Percentiles rank a stretch among this genome's conserved stretches.
Conservation (phyloP, 108 stramenopile species). For the Cyclotella kingstonii region DNA sequence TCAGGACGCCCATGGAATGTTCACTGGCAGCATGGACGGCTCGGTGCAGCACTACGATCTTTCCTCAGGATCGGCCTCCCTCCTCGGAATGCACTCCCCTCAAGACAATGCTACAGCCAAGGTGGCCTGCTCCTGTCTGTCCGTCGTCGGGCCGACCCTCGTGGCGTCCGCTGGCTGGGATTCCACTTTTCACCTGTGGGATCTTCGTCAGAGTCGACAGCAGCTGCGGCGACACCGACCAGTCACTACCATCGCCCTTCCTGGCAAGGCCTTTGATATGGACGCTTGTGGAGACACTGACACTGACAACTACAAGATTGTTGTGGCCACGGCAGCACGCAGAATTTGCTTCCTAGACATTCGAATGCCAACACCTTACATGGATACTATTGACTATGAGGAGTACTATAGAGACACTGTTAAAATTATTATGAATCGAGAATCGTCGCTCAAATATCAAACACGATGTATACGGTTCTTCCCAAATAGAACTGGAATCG, state of each 20-base stretch:
- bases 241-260: conserved; percentile 41
- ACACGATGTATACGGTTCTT: conserved; percentile 81
- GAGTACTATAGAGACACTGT: conserved; percentile 6
- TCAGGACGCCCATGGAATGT: conserved; percentile 9
- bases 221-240: neutral
- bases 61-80: conserved; percentile 3
- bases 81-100: conserved; percentile 39
- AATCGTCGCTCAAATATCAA: conserved; percentile 86
- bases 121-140: conserved; percentile 43
- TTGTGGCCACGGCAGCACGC: conserved; percentile 69
- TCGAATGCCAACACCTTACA: neutral
- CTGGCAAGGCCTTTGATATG: conserved; percentile 86
- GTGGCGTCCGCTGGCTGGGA: conserved; percentile 79
- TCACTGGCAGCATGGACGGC: conserved; percentile 73
- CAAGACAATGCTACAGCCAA: neutral
- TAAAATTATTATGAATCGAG: conserved; percentile 60
- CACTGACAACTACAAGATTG: no score
- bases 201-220: no score
- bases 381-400: neutral
- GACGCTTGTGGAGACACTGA: conserved; percentile 41
- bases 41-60: conserved; percentile 48
- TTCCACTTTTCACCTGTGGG: conserved; percentile 65
- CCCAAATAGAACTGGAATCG: conserved; percentile 75
- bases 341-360: conserved; percentile 60
- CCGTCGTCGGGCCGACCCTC: conserved; percentile 19